Conservation (phyloP, 495 filamentous ascomycete species). For the Viridothelium virens region DNA sequence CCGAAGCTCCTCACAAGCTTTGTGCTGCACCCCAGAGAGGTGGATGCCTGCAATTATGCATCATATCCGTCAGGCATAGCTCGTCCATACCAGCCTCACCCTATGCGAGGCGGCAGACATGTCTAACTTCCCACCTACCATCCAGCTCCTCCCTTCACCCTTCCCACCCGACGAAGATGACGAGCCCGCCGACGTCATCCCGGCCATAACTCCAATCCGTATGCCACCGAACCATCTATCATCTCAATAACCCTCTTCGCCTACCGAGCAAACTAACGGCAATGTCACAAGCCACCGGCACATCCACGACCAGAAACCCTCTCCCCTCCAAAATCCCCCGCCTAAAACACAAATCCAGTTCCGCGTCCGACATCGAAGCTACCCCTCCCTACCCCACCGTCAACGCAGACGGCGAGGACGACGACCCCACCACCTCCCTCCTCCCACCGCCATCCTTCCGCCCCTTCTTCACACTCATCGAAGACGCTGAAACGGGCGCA, state of each 20-base stretch:
- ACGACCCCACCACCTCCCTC: conserved; percentile 14
- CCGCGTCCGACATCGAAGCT: not conserved
- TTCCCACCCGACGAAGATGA: conserved; percentile 9
- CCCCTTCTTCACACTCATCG: conserved; percentile 60
- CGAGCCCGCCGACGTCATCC: not conserved
- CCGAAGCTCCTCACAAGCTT: no score
- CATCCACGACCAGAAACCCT: not conserved
- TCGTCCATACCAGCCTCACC: not conserved
- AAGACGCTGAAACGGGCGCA: conserved; percentile 47
- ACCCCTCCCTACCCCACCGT: not conserved
- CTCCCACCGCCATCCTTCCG: conserved; percentile 45
- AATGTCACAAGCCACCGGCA: not conserved
- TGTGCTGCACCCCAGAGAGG: not conserved
- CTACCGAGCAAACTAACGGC: not conserved
- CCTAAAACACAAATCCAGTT: conserved; percentile 9
- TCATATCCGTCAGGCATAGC: not conserved
- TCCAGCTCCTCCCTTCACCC: conserved; percentile 5
- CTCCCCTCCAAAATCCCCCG: conserved; percentile 2
- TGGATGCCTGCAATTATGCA: conserved; percentile 1
- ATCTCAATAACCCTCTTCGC: not conserved
- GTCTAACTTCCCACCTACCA: not conserved
- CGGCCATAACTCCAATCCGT: not conserved
- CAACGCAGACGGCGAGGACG: not conserved
- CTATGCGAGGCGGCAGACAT: not conserved
- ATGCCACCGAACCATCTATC: not conserved